Conservation (phyloP, 2,329 filamentous ascomycete species). For the Beauveria sp. region DNA sequence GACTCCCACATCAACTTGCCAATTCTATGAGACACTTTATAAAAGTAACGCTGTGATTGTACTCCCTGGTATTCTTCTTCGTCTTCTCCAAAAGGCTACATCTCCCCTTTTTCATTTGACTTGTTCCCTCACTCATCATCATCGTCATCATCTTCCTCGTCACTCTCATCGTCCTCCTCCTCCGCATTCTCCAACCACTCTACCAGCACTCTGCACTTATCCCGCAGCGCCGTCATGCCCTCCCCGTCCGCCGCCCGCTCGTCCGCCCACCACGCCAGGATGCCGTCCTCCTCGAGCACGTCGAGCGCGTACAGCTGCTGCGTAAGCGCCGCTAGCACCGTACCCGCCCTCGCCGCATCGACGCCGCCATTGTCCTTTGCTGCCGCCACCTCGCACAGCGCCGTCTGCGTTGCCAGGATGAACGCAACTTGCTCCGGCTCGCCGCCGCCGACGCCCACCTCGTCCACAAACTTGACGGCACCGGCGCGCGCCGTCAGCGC, state of each 20-base stretch:
- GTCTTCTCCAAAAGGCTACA: not conserved
- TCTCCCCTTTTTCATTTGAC: not conserved
- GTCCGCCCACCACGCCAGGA: constrained; percentile 83
- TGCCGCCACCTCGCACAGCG: constrained; percentile 51
- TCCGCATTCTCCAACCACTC: constrained; percentile 77
- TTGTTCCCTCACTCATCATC: not conserved
- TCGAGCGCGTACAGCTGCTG: constrained; percentile 83
- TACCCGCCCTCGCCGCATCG: constrained; percentile 41
- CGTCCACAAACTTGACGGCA: constrained; percentile 47
- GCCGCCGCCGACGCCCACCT: constrained; percentile 56
- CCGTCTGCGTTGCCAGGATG: constrained; percentile 71
- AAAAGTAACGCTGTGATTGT: not conserved
- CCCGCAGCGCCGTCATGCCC: constrained; percentile 61
- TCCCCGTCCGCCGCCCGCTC: constrained; percentile 57
- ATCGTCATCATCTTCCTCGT: constrained; percentile 20
- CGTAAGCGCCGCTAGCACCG: constrained; percentile 66
- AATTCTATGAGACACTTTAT: too few species aligned
- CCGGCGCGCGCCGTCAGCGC: constrained; percentile 49
- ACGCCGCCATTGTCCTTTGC: constrained; percentile 39
- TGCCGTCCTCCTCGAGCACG: constrained; percentile 80
- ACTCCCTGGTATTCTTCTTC: not conserved
- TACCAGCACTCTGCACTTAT: constrained; percentile 69
- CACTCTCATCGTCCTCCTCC: constrained; percentile 50
- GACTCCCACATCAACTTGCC: not conserved
- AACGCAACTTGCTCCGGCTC: constrained; percentile 80